Conservation (phyloP, 345 rosid genomes). For the Brassica juncea region DNA sequence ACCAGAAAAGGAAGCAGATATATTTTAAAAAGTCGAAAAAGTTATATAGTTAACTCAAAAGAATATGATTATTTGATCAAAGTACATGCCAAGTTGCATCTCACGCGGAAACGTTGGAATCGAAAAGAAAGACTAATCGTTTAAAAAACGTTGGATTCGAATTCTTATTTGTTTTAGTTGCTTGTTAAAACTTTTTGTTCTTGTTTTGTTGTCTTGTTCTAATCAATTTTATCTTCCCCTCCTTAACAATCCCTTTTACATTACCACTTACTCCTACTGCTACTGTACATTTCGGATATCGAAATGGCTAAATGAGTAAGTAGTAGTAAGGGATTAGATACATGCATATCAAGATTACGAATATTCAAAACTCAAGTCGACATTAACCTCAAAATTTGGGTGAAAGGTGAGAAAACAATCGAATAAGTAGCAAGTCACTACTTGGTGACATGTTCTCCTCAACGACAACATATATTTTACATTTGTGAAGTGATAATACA, state of each 20-base stretch:
- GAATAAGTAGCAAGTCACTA: neutral
- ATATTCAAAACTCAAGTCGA: neutral
- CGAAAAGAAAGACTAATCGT: neutral
- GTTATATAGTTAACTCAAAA: neutral
- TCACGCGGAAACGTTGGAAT: constrained; percentile 27
- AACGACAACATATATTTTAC: neutral
- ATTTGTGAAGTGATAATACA: neutral
- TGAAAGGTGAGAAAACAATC: neutral
- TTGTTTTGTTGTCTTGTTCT: neutral
- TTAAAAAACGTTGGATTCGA: constrained; percentile 26
- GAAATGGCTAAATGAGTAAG: neutral
- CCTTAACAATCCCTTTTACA: neutral
- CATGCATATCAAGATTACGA: neutral
- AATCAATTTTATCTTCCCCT: neutral
- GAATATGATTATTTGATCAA: neutral
- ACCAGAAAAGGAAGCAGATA: neutral
- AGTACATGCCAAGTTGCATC: neutral
- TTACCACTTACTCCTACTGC: neutral
- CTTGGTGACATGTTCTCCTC: neutral
- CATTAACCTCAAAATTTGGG: neutral
- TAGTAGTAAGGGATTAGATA: neutral
- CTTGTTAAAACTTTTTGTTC: neutral
- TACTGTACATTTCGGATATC: neutral
- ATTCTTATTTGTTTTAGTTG: neutral
- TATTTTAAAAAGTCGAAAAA: neutral